A percentile compares a stretch with the other conserved stretches of the same genome.
These are phyloP conservation scores for Trametes maxima DNA, from an alignment of 768 basidiomycete genomes.

Conservation along the genomic window DNA sequence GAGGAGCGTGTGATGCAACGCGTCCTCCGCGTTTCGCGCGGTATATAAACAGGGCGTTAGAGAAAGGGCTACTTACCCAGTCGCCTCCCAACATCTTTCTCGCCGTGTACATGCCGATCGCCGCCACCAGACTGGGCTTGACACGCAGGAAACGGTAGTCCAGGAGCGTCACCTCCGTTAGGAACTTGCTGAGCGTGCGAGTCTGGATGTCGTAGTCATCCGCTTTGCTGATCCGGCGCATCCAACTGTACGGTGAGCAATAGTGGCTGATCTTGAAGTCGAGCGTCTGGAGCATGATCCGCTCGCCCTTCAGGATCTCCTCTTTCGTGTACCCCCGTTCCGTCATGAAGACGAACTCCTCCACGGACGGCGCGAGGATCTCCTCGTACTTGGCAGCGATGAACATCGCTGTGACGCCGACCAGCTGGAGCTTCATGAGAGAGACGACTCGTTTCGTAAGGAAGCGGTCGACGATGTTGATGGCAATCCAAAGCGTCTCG, in stretches of 20 bases:
- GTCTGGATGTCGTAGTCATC: constrained; percentile 99
- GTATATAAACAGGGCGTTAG: constrained; percentile 17
- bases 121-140: constrained; percentile 92
- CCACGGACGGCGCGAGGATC: constrained; percentile 93
- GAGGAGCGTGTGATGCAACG: constrained; percentile 17
- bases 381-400: constrained; percentile 99
- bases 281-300: constrained; percentile 92
- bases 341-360: constrained; percentile 99
- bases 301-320: constrained; percentile 97
- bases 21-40: constrained; percentile 18
- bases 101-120: constrained; percentile 96
- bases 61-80: constrained; percentile 73
- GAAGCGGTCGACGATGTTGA: constrained; percentile 90
- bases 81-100: constrained; percentile 91
- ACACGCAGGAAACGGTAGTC: constrained; percentile 92
- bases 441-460: constrained; percentile 73
- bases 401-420: constrained; percentile 99
- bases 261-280: constrained; percentile 96
- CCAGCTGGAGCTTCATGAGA: constrained; percentile 86
- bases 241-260: constrained; percentile 99
- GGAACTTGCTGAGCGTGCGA: constrained; percentile 94
- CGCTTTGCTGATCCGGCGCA: constrained; percentile 96
- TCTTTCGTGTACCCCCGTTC: constrained; percentile 93
- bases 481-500: constrained; percentile 98
- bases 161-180: constrained; percentile 93